Evolutionary conservation across 2,329 filamentous ascomycete species (phyloP), one percentile per base, ranked within the genome.

Genomic region (Aspergillus sp.): DNA sequence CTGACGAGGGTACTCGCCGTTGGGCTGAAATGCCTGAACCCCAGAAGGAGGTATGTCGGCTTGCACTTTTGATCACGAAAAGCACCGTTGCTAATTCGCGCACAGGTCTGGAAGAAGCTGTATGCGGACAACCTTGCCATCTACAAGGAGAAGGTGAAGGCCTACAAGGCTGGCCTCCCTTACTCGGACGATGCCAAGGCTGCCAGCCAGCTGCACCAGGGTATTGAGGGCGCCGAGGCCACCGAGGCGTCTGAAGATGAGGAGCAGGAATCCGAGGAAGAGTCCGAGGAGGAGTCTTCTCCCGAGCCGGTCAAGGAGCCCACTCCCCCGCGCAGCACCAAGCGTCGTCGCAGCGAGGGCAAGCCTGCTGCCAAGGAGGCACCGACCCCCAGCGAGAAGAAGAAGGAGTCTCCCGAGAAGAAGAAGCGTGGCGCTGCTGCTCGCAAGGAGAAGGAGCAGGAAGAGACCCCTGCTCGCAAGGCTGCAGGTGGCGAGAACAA

Each of bases 1-100:
- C 92, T 73, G 87, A 91, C 62, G 92, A 97, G 78, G 91, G 92
- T 43, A 93, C 92, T 72, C 87, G 88, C 69, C 87, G 93, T 70
- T 97, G 94, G 94, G 85, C 88, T 63, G 85, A 86, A 65, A 92
- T 97, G 89, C 81, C 82, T 6, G 84, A 88, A 2, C 78, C 81
- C 9, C 89, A 96, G 80, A 96, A 96, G 72, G 79, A 84, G 76
- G 86, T 88, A 75, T 68, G 79, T 73, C 32, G 49, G 50, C 25
- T 19, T 19, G 45, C 19, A 5, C 45, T 5, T 39, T 36, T 19
- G 10, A 28, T 32, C 30, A n/a, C 19, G 10, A 12, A 10, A 2
- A 30, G 41, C 6, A 7, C 28, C 17, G 12, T 53, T 43, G 23
- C 65, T 68, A 59, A 68, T 58, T 17, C 23, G 5, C 59, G n/a